Evolutionary conservation across 1,139 yeast species (phyloP).

Genomic region (Blastobotrys capitulatus): DNA sequence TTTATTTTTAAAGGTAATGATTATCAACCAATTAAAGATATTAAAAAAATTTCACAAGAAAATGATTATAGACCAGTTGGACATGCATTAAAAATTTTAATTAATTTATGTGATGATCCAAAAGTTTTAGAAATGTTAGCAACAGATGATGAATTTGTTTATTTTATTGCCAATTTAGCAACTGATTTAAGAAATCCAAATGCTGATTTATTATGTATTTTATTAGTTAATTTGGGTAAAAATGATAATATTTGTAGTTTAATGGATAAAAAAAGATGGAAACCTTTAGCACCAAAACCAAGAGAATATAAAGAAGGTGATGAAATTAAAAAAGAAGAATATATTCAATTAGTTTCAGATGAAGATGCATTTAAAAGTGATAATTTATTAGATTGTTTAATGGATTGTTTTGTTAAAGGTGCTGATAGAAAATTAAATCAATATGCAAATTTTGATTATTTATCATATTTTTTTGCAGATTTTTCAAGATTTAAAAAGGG

Average conservation of each 20-base stretch:
- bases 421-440: slow-evolving; percentile 64
- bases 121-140: slow-evolving; percentile 55
- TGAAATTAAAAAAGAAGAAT: slow-evolving; percentile 1
- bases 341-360: slow-evolving; percentile 5
- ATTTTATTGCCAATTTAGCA: slow-evolving; percentile 49
- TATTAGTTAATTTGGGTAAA: slow-evolving; percentile 81
- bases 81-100: slow-evolving; percentile 69
- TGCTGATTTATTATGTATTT: slow-evolving; percentile 79
- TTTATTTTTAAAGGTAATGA: slow-evolving; percentile 65
- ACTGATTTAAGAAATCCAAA: slow-evolving; percentile 50
- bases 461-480: slow-evolving; percentile 87
- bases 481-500: slow-evolving; percentile 70
- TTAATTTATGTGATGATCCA: slow-evolving; percentile 72
- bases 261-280: slow-evolving; percentile 41
- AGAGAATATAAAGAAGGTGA: neutral
- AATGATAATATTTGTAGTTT: slow-evolving; percentile 56
- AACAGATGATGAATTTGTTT: slow-evolving; percentile 56
- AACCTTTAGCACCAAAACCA: slow-evolving; percentile 11
- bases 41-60: slow-evolving; percentile 46
- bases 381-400: slow-evolving; percentile 69
- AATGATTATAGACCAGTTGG: slow-evolving; percentile 19
- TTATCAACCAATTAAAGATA: slow-evolving; percentile 66
- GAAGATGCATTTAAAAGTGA: slow-evolving; percentile 36
- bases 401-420: slow-evolving; percentile 91
- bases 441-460: slow-evolving; percentile 72